A percentile compares a stretch with the other conserved stretches of the same genome.
Conservation (phyloP, 1,284 basidiomycete species). For the Irpex sp. region DNA sequence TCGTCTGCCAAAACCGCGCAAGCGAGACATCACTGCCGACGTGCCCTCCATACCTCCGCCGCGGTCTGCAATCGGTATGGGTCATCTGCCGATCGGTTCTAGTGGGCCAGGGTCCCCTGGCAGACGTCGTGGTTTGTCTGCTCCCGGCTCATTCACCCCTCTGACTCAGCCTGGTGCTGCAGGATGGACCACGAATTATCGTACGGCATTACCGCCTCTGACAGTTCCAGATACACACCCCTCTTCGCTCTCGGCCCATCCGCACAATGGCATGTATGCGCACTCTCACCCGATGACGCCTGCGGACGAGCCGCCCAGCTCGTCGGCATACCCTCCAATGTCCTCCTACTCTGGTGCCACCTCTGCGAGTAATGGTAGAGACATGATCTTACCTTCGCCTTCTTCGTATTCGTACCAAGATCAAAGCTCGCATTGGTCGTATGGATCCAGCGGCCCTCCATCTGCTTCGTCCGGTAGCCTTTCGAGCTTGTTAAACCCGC, state of each 20-base stretch:
- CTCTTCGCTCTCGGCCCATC: slow-evolving; percentile 33
- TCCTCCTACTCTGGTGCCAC: slow-evolving; percentile 42
- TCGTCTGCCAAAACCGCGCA: slow-evolving; percentile 77
- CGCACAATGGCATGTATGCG: slow-evolving; percentile 48
- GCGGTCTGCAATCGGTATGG: slow-evolving; percentile 65
- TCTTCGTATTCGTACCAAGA: slow-evolving; percentile 55
- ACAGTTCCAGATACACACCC: slow-evolving; percentile 71
- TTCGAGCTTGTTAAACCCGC: slow-evolving; percentile 76
- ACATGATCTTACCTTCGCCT: slow-evolving; percentile 40
- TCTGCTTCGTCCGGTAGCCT: slow-evolving; percentile 64
- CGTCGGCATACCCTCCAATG: slow-evolving; percentile 50
- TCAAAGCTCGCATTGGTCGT: slow-evolving; percentile 26
- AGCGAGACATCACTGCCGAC: slow-evolving; percentile 62
- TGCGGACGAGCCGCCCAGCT: slow-evolving; percentile 56
- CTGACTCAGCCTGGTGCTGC: slow-evolving; percentile 51
- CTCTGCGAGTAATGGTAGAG: slow-evolving; percentile 8
- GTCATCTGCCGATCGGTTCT: slow-evolving; percentile 56
- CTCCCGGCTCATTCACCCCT: slow-evolving; percentile 72
- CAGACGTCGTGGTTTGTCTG: slow-evolving; percentile 72
- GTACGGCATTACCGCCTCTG: slow-evolving; percentile 72
- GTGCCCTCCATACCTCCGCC: slow-evolving; percentile 61
- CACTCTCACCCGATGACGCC: slow-evolving; percentile 61
- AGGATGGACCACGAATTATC: slow-evolving; percentile 58
- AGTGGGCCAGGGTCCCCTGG: slow-evolving; percentile 39
- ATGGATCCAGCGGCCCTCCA: slow-evolving; percentile 59